phyloP scores from a whole-genome alignment of 202 grass and related monocot species.

The Brachypodium distachyon region DNA sequence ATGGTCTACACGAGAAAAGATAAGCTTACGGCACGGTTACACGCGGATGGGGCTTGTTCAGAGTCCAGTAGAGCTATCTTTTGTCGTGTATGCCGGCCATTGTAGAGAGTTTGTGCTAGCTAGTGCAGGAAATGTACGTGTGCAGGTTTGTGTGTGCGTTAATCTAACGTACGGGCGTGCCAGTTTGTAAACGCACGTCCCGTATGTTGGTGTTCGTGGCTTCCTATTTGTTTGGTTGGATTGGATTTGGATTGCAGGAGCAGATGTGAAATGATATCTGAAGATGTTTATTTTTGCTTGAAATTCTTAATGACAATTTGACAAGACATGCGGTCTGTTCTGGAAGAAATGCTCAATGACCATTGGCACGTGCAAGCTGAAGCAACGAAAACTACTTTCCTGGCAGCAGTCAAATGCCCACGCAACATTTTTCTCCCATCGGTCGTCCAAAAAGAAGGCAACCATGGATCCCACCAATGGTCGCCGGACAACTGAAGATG shows the following conservation, averaged over 20 bases:
- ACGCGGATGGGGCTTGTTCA: neutral
- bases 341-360: neutral
- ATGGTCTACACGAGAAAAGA: neutral
- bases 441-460: neutral
- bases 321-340: neutral
- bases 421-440: neutral
- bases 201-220: neutral
- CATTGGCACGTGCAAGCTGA: neutral
- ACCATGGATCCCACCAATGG: constrained; percentile 12
- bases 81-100: neutral
- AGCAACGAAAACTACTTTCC: neutral
- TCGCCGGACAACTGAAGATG: neutral
- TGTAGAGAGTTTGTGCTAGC: neutral
- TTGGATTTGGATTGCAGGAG: neutral
- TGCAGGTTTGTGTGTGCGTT: neutral
- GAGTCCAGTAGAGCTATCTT: neutral
- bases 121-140: neutral
- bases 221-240: neutral
- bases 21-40: no score
- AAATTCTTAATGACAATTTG: neutral
- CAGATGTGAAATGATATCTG: neutral
- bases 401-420: neutral
- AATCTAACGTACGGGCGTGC: neutral
- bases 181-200: neutral
- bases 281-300: neutral